A percentile compares a stretch with the other conserved stretches of the same genome.
phyloP scores from a whole-genome alignment of 2,329 filamentous ascomycete species.

The Orbilia blumenaviensis region DNA sequence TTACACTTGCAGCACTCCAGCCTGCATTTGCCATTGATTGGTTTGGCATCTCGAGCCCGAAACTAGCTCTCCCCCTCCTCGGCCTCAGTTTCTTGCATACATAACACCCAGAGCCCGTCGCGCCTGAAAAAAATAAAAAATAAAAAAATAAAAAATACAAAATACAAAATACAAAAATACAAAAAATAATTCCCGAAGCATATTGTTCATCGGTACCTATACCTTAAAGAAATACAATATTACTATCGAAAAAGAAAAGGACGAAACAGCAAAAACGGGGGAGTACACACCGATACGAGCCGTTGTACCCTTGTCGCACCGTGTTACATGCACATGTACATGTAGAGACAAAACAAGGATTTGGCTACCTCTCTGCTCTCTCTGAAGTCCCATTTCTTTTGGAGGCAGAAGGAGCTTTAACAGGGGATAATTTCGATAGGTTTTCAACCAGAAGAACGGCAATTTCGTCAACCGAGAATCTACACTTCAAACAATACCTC shows the following conservation, averaged over 20 bases:
- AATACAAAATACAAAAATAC: too few species aligned
- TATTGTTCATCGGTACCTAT: slow-evolving; percentile 37
- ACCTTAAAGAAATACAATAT: slow-evolving; percentile 38
- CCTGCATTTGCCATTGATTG: slow-evolving; percentile 45
- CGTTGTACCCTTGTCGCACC: slow-evolving; percentile 52
- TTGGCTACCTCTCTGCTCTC: slow-evolving; percentile 27
- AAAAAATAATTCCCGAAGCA: slow-evolving; percentile 40
- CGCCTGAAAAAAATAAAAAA: slow-evolving; percentile 41
- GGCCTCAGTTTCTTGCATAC: slow-evolving; percentile 37
- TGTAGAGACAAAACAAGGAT: slow-evolving; percentile 52
- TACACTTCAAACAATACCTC: slow-evolving; percentile 26
- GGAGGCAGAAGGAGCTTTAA: slow-evolving; percentile 23
- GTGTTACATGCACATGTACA: slow-evolving; percentile 53
- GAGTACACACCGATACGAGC: slow-evolving; percentile 52
- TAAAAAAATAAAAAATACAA: too few species aligned
- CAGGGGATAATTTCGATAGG: slow-evolving; percentile 27
- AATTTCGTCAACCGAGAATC: slow-evolving; percentile 42
- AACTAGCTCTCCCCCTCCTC: slow-evolving; percentile 3
- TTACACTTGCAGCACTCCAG: slow-evolving; percentile 16
- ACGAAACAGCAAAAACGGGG: slow-evolving; percentile 23
- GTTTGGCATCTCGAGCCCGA: slow-evolving; percentile 42
- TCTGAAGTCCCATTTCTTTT: slow-evolving; percentile 40
- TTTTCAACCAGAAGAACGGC: slow-evolving; percentile 33
- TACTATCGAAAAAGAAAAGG: slow-evolving; percentile 48
- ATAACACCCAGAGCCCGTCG: slow-evolving; percentile 36